These are phyloP conservation scores for Tylopilus sp. DNA, from an alignment of 768 basidiomycete species.

Conservation along the genomic window DNA sequence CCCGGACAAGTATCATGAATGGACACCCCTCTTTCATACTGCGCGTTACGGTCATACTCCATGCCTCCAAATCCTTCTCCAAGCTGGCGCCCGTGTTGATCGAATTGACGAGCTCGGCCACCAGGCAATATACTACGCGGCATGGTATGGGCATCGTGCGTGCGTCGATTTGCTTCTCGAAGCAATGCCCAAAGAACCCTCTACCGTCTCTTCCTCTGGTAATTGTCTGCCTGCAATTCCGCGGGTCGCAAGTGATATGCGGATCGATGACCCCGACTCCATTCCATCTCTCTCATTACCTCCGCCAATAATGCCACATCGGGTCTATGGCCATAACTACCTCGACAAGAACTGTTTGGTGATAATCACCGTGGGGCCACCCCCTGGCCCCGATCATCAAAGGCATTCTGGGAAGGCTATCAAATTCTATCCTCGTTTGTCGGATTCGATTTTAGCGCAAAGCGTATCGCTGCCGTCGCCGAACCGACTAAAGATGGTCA, in stretches of 20 bases:
- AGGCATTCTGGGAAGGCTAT: conserved; percentile 45
- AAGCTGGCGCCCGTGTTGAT: conserved; percentile 75
- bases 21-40: conserved; percentile 97
- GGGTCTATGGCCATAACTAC: conserved; percentile 96
- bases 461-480: conserved; percentile 69
- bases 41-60: conserved; percentile 77
- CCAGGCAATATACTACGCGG: conserved; percentile 87
- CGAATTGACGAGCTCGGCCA: conserved; percentile 81
- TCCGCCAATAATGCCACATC: conserved; percentile 97
- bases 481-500: conserved; percentile 85
- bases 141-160: conserved; percentile 87
- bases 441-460: conserved; percentile 64
- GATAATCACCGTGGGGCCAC: conserved; percentile 75
- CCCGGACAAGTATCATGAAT: conserved; percentile 95
- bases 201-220: conserved; percentile 6
- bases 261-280: conserved; percentile 75
- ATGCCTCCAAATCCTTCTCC: conserved; percentile 75
- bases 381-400: conserved; percentile 37
- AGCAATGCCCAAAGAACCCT: conserved; percentile 24
- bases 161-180: conserved; percentile 62
- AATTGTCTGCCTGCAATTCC: conserved; percentile 19
- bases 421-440: conserved; percentile 70
- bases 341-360: conserved; percentile 84
- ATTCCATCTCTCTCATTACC: conserved; percentile 95
- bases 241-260: conserved; percentile 30